Evolutionary conservation across 139 green algal species (phyloP), one percentile per base, ranked within the genome.

Genomic region (Auxenochlorella pyrenoidosa): DNA sequence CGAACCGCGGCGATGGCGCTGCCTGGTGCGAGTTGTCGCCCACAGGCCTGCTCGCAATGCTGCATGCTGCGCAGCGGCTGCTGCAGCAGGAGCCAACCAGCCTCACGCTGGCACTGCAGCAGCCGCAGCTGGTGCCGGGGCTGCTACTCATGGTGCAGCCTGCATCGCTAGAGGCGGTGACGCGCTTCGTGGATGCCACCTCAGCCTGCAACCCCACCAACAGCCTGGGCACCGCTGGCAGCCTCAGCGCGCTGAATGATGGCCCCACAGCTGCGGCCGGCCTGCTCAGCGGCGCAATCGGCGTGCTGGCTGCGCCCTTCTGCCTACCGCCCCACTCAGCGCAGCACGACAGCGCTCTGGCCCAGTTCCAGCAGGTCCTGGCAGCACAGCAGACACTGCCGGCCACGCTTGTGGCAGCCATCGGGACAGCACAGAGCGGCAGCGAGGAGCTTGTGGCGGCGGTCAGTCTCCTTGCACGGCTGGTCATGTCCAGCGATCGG

Each of bases 11-110:
- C 60, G 76, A 44, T 6, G 76, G 76, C 19, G 76, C 47, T 38
- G 51, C 58, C 79, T 65, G 79, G 80, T 63, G 88, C 47, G 94
- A 97, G 83, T 83, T 97, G 84, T 95, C 91, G 0, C 95, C 94
- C 3, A 78, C 76, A 15, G 94, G 94, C 4, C 22, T 95, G 65
- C 43, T 91, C 54, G 47, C 88, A 22, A 82, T 95, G 68, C 83
- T 96, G 83, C 78, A 92, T 38, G 89, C 79, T 13, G 65, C 92
- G 73, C 83, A 89, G 68, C 68, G 75, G 18, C 72, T 92, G 51
- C 77, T 88, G 32, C 66, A 84, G 36, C 80, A 84, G 19, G 92
- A 96, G 4, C 87, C 85, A 0, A 59, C 86, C n/a, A 83, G 79
- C 19, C n/a, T 89, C 4, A 47, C 88, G 44, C 30, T 91, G 38